phyloP scores from a whole-genome alignment of 768 basidiomycete species.

The Russula brevipes region DNA sequence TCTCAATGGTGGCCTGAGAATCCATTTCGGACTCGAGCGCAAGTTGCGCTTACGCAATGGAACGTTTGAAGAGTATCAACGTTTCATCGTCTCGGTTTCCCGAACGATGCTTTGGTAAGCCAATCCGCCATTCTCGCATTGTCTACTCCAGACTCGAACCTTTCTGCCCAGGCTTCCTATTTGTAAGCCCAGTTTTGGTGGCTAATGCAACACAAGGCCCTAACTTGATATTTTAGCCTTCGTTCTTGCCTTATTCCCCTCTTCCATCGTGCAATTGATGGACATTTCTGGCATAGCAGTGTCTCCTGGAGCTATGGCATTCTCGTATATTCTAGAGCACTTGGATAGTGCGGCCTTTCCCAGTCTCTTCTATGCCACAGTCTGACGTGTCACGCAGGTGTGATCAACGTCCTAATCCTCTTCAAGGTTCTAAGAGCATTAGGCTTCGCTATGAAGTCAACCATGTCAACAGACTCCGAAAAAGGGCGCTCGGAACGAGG shows the following conservation, averaged over 20 bases:
- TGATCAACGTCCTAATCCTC: constrained; percentile 60
- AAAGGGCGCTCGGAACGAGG: background rate
- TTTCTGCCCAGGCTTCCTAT: constrained; percentile 48
- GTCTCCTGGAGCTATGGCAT: constrained; percentile 43
- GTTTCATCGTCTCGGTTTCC: constrained; percentile 57
- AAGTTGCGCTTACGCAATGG: constrained; percentile 35
- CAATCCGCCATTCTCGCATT: background rate
- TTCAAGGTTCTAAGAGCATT: constrained; percentile 65
- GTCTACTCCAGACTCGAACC: constrained; percentile 5
- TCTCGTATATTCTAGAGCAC: constrained; percentile 37
- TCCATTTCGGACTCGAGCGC: constrained; percentile 45
- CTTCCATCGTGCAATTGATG: constrained; percentile 47
- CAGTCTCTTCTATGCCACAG: constrained; percentile 22
- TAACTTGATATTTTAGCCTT: constrained; percentile 45
- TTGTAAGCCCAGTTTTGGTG: constrained; percentile 37
- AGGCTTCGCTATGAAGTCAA: constrained; percentile 43
- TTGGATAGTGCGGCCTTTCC: constrained; percentile 36
- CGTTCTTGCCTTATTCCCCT: constrained; percentile 53
- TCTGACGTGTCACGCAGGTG: constrained; percentile 38
- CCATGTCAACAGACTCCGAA: background rate
- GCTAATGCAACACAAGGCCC: constrained; percentile 4
- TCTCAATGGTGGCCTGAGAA: constrained; percentile 46
- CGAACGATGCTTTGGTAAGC: constrained; percentile 67
- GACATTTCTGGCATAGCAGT: constrained; percentile 45
- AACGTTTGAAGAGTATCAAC: constrained; percentile 47